These are phyloP conservation scores for Puya raimondii DNA, from an alignment of 176 grass and related monocot genomes.

Conservation along the genomic window DNA sequence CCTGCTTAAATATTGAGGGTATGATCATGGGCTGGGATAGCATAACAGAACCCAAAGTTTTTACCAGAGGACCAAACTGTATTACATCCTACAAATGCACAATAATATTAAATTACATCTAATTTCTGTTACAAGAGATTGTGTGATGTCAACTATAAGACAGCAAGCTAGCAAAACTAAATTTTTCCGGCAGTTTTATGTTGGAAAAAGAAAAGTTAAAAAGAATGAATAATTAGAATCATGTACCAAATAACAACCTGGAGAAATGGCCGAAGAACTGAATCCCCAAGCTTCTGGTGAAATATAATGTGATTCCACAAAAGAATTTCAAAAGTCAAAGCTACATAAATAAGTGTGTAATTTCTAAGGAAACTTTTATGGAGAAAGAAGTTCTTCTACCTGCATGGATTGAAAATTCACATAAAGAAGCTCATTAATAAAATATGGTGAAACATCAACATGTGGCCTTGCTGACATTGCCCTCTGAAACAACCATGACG, in stretches of 20 bases:
- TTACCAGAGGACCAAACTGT: constrained; percentile 80
- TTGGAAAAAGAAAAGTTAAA: background rate
- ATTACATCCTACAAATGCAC: constrained; percentile 70
- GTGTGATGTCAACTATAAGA: background rate
- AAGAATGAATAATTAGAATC: background rate
- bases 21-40: constrained; percentile 54
- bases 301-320: constrained; percentile 26
- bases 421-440: constrained; percentile 91
- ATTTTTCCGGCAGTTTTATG: background rate
- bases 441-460: constrained; percentile 50
- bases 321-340: constrained; percentile 14
- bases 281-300: constrained; percentile 67
- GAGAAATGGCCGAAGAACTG: constrained; percentile 78
- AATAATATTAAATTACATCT: constrained; percentile 9
- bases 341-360: background rate
- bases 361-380: background rate
- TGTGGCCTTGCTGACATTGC: constrained; percentile 78
- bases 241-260: constrained; percentile 35
- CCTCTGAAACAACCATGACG: constrained; percentile 94
- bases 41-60: constrained; percentile 82
- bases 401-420: constrained; percentile 89
- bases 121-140: background rate
- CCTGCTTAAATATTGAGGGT: constrained; percentile 93
- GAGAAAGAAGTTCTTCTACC: constrained; percentile 26
- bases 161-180: background rate